These are phyloP conservation scores for Kalmanozyma brasiliensis DNA, from an alignment of 1,284 basidiomycete species.

Conservation along the genomic window DNA sequence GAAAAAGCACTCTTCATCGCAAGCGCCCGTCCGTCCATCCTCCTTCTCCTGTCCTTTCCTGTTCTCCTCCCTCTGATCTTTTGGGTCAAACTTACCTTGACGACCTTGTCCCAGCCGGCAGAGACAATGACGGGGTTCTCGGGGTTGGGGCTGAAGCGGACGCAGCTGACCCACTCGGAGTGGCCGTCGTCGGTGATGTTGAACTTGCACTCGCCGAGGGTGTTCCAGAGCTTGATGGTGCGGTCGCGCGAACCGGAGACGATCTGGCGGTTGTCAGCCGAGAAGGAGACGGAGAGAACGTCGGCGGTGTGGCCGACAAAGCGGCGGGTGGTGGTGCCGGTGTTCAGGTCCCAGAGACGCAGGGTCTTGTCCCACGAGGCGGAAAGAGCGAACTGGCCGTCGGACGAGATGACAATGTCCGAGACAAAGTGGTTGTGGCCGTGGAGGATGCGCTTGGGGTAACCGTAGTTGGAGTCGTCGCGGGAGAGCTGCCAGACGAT, in stretches of 20 bases:
- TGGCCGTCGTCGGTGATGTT: constrained; percentile 98
- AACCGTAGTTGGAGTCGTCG: constrained; percentile 75
- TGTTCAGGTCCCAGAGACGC: constrained; percentile 83
- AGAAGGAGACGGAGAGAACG: constrained; percentile 78
- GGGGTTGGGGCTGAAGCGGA: constrained; percentile 99
- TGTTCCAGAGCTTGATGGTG: constrained; percentile 99
- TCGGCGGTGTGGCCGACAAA: constrained; percentile 99
- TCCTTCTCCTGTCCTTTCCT: not conserved
- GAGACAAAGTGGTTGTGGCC: constrained; percentile 99
- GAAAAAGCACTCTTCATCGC: constrained; percentile 68
- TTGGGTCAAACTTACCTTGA: constrained; percentile 80
- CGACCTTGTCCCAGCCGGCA: constrained; percentile 99
- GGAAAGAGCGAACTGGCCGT: constrained; percentile 99
- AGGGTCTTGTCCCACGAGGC: constrained; percentile 99
- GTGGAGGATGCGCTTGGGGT: constrained; percentile 88
- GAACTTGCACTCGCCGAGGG: constrained; percentile 99
- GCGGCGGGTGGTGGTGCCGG: constrained; percentile 71
- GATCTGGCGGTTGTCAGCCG: constrained; percentile 77
- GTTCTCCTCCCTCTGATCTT: constrained; percentile 41
- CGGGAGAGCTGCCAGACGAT: constrained; percentile 99
- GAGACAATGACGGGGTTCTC: constrained; percentile 98
- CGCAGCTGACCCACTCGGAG: constrained; percentile 87
- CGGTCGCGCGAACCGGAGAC: constrained; percentile 97
- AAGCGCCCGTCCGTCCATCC: constrained; percentile 23
- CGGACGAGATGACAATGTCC: constrained; percentile 87